phyloP scores from a whole-genome alignment of 371 early-diverging fungal species.

The Amoeboaphelidium occidentale region DNA sequence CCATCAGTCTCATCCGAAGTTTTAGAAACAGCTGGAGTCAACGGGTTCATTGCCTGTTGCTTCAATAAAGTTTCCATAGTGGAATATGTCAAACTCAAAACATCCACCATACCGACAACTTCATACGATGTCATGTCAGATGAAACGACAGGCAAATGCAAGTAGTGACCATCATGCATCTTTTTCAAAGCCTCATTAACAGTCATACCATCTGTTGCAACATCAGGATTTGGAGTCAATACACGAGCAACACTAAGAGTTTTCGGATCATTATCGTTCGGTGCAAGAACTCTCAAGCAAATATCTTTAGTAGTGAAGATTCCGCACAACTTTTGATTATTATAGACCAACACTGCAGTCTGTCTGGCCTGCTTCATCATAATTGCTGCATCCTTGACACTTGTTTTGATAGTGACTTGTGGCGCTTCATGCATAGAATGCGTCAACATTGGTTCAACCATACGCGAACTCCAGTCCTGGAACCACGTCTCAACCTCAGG shows the following conservation, averaged over 20 bases:
- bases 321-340: constrained; percentile 26
- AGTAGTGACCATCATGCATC: constrained; percentile 82
- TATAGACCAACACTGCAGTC: constrained; percentile 73
- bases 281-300: constrained; percentile 83
- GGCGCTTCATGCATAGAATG: constrained; percentile 12
- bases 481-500: not conserved
- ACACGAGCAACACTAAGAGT: constrained; percentile 79
- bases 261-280: constrained; percentile 51
- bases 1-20: not conserved
- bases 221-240: constrained; percentile 97
- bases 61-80: not conserved
- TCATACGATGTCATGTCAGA: not conserved
- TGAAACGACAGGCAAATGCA: constrained; percentile 70
- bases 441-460: not conserved
- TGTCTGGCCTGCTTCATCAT: constrained; percentile 61
- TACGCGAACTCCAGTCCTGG: not conserved
- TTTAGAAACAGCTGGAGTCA: not conserved
- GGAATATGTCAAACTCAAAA: constrained; percentile 48
- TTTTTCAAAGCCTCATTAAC: constrained; percentile 81
- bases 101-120: constrained; percentile 67
- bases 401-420: constrained; percentile 45
- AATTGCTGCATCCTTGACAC: constrained; percentile 63
- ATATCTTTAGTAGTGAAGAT: constrained; percentile 39
- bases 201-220: constrained; percentile 48
- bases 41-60: not conserved